Evolutionary conservation across 768 basidiomycete genomes (phyloP).

Genomic region (Hygrocybe punicea): DNA sequence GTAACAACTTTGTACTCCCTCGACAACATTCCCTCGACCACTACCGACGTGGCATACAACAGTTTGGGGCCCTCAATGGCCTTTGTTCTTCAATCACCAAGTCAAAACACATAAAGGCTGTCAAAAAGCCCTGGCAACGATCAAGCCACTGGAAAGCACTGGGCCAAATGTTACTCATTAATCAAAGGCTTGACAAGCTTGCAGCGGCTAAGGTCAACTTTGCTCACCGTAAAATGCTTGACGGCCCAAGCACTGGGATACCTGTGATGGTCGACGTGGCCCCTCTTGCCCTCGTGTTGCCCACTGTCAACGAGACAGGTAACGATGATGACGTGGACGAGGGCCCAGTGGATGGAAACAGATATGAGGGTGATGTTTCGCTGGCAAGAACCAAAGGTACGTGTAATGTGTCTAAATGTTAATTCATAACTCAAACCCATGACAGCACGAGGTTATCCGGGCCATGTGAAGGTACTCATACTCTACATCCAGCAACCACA

Average conservation of each 20-base stretch:
- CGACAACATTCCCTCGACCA: conserved; percentile 2
- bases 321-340: too few species aligned
- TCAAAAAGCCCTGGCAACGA: conserved; percentile 23
- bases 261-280: too few species aligned
- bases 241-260: too few species aligned
- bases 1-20: neutral
- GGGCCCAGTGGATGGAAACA: too few species aligned
- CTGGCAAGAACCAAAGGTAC: too few species aligned
- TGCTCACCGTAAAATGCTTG: conserved; percentile 15
- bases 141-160: conserved; percentile 21
- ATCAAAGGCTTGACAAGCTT: conserved; percentile 20
- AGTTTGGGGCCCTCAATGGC: conserved; percentile 21
- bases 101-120: conserved; percentile 24
- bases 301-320: too few species aligned
- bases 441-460: neutral
- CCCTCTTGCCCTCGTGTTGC: too few species aligned
- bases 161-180: too few species aligned
- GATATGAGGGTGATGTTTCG: too few species aligned
- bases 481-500: neutral
- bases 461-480: neutral
- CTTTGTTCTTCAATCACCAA: conserved; percentile 24
- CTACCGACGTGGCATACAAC: conserved; percentile 15
- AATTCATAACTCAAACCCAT: too few species aligned
- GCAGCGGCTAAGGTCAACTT: conserved; percentile 15
- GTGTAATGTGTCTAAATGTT: too few species aligned